Base-by-base conservation (phyloP, 225 moss, liverwort and hornwort genomes). In the Asterella californica region DNA sequence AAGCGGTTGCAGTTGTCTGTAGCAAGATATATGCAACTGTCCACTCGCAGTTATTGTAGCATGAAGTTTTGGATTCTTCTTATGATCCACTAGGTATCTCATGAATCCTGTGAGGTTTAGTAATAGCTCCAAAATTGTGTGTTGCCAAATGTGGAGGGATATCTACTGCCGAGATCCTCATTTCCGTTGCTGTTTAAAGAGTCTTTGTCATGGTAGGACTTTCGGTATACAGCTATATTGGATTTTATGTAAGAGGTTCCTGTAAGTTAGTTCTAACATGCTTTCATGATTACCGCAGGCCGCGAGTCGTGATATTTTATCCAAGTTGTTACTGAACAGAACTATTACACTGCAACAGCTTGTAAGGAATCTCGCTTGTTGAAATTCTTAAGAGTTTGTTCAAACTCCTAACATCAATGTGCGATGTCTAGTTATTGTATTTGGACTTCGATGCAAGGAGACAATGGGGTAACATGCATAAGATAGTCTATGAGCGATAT, bases 321-420 rank as follows among this genome's bases (percentile, higher is more conserved):
- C 72, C 46, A 81, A 72, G 45, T 48, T 84, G 70, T 36, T 88
- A 22, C 78, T 75, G 7, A 75, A 79, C 10, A 81, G 32, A 14
- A 85, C 52, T 17, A 66, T 85, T 25, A 71, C 63, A 15, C 72
- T 85, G 5, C 82, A 88, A 62, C 67, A 85, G 21, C 55, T 88
- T 71, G 87, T 88, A 73, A 49, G 87, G 74, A 48, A 30, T 34
- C 15, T 54, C 27, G 42, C 48, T 27, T 27, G 14, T 37, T 6
- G 12, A 2, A 24, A 1, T 70, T 0, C 38, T 38, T 21, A 38
- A 70, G 38, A 21, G 14, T 22, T 32, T 29, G 64, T 30, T 12
- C 30, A 10, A 29, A 65, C 64, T 65, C 32, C 64, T 65, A 0
- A 29, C 68, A 14, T 14, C 10, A 69, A 6, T 38, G 18, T 38